Evolutionary conservation across 306 rosid species (phyloP).

Genomic region (Ochetophila trinervis): DNA sequence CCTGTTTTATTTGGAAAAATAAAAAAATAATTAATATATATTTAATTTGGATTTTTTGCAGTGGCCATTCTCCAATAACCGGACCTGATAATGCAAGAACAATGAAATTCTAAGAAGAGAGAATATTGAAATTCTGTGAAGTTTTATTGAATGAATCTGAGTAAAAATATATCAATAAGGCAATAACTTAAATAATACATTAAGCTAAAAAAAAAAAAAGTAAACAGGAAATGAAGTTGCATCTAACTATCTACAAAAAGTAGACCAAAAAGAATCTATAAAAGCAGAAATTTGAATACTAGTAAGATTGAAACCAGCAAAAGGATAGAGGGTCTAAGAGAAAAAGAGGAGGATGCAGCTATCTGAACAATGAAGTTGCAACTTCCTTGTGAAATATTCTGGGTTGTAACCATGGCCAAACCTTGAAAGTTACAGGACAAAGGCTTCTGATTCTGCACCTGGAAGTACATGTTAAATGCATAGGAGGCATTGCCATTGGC

Average conservation of each 20-base stretch:
- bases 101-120: neutral
- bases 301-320: constrained; percentile 26
- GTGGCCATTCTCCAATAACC: neutral
- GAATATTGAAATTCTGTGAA: neutral
- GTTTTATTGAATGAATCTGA: neutral
- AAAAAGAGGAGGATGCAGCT: constrained; percentile 33
- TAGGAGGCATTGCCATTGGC: constrained; percentile 87
- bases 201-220: neutral
- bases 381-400: constrained; percentile 67
- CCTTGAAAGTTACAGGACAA: constrained; percentile 80
- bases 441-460: constrained; percentile 71
- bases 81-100: neutral
- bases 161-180: neutral
- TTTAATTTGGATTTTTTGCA: neutral
- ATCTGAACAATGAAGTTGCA: constrained; percentile 81
- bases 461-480: constrained; percentile 88
- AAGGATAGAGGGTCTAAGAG: constrained; percentile 33
- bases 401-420: constrained; percentile 51
- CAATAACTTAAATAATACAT: neutral
- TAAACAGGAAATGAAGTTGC: neutral
- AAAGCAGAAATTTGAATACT: constrained; percentile 24
- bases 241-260: constrained; percentile 29
- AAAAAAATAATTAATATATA: no score
- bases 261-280: constrained; percentile 27
- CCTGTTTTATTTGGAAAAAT: neutral